phyloP scores from a whole-genome alignment of 2,329 filamentous ascomycete genomes.

The Trichoderma pleuroti region DNA sequence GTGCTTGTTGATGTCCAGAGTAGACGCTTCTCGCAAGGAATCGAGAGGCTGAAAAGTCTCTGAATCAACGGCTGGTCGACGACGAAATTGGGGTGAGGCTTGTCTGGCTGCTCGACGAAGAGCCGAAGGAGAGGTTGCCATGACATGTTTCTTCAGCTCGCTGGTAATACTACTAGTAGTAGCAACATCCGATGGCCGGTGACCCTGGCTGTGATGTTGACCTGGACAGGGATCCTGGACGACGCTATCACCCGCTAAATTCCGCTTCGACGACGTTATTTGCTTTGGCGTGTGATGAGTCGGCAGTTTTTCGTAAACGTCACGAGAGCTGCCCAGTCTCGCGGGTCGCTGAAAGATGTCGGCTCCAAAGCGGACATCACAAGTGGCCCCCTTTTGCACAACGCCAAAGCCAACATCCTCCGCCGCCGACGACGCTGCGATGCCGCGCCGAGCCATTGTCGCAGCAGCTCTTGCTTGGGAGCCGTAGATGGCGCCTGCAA shows the following conservation, averaged over 20 bases:
- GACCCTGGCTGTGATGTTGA: constrained; percentile 17
- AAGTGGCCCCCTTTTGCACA: constrained; percentile 16
- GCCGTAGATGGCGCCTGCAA: background rate
- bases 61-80: constrained; percentile 31
- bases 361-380: background rate
- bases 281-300: constrained; percentile 26
- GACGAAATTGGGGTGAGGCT: constrained; percentile 24
- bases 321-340: constrained; percentile 17
- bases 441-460: constrained; percentile 5
- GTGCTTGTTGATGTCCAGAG: background rate
- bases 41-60: constrained; percentile 35
- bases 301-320: constrained; percentile 29
- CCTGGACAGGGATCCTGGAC: constrained; percentile 22
- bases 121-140: constrained; percentile 18
- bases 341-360: background rate
- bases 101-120: constrained; percentile 18
- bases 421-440: background rate
- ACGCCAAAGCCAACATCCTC: constrained; percentile 15
- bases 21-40: constrained; percentile 31
- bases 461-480: background rate
- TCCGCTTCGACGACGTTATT: constrained; percentile 11
- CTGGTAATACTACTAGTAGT: background rate
- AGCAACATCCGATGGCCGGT: constrained; percentile 6
- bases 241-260: constrained; percentile 14
- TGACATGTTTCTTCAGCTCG: constrained; percentile 15